Percentiles rank a stretch among this genome's conserved stretches.
Evolutionary conservation across 1,284 basidiomycete genomes (phyloP).

Genomic region (Dichomitus squalens): DNA sequence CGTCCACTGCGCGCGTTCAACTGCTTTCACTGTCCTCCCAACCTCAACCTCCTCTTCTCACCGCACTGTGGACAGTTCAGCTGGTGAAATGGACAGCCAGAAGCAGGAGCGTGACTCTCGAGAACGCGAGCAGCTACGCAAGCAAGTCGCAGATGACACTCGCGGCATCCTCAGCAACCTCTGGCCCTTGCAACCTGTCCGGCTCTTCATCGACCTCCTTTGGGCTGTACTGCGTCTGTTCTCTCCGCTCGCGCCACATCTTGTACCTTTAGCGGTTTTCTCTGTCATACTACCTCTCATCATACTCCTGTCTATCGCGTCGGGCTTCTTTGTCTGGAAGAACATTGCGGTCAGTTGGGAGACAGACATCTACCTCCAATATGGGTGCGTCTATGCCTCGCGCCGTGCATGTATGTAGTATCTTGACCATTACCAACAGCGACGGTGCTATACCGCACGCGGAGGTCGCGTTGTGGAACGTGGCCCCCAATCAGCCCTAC

Average conservation of each 20-base stretch:
- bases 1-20: background rate
- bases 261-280: slow-evolving; percentile 64
- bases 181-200: slow-evolving; percentile 29
- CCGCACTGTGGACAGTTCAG: background rate
- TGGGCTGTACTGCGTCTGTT: slow-evolving; percentile 32
- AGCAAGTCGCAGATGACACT: slow-evolving; percentile 20
- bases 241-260: slow-evolving; percentile 52
- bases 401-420: background rate
- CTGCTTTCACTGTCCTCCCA: background rate
- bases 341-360: slow-evolving; percentile 70
- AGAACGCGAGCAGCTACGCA: slow-evolving; percentile 20
- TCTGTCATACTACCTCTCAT: slow-evolving; percentile 63
- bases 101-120: slow-evolving; percentile 7
- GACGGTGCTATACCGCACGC: slow-evolving; percentile 68
- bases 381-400: slow-evolving; percentile 54
- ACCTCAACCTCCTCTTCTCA: background rate
- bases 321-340: slow-evolving; percentile 74
- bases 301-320: slow-evolving; percentile 56
- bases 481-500: slow-evolving; percentile 66
- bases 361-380: slow-evolving; percentile 66
- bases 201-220: slow-evolving; percentile 27
- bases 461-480: slow-evolving; percentile 46
- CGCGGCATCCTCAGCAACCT: slow-evolving; percentile 23
- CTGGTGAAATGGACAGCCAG: slow-evolving; percentile 11
- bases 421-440: slow-evolving; percentile 36